Conservation (phyloP, 2,329 filamentous ascomycete genomes). For the Colletotrichum eleusines region DNA sequence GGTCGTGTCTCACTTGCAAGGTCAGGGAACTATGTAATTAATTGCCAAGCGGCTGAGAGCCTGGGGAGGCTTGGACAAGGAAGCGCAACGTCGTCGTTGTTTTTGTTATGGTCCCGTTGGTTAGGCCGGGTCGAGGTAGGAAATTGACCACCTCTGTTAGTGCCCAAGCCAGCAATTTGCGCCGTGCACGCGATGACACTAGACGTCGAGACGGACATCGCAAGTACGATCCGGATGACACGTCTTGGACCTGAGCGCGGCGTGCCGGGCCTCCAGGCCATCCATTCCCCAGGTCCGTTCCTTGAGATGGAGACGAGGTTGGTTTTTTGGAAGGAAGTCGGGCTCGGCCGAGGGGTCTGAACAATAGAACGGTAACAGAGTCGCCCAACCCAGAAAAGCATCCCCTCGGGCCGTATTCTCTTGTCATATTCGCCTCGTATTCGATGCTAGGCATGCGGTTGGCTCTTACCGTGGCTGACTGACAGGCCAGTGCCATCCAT, state of each 20-base stretch:
- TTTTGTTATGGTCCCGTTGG: slow-evolving; percentile 12
- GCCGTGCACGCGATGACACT: slow-evolving; percentile 26
- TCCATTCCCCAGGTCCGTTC: slow-evolving; percentile 7
- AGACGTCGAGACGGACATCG: slow-evolving; percentile 20
- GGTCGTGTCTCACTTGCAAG: slow-evolving; percentile 7
- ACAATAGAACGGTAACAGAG: slow-evolving; percentile 10
- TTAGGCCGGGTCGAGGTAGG: slow-evolving; percentile 11
- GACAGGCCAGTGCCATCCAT: slow-evolving; percentile 25
- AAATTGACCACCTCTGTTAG: slow-evolving; percentile 33
- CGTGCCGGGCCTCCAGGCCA: slow-evolving; percentile 7
- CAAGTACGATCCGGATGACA: slow-evolving; percentile 12
- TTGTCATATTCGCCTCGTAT: slow-evolving; percentile 24
- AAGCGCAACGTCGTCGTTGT: slow-evolving; percentile 12
- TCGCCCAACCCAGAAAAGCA: slow-evolving; percentile 17
- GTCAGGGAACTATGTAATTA: not conserved
- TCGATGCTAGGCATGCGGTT: slow-evolving; percentile 20
- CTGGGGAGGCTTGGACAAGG: not conserved
- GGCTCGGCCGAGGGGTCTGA: slow-evolving; percentile 12
- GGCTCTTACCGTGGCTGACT: slow-evolving; percentile 26
- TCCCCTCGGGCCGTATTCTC: slow-evolving; percentile 5
- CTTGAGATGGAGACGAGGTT: not conserved
- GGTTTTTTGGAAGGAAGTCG: not conserved
- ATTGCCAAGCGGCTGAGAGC: not conserved
- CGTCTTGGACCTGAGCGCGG: slow-evolving; percentile 21
- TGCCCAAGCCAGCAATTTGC: slow-evolving; percentile 39